phyloP scores from a whole-genome alignment of 257 asterid species.

The Solanum appendiculatum region DNA sequence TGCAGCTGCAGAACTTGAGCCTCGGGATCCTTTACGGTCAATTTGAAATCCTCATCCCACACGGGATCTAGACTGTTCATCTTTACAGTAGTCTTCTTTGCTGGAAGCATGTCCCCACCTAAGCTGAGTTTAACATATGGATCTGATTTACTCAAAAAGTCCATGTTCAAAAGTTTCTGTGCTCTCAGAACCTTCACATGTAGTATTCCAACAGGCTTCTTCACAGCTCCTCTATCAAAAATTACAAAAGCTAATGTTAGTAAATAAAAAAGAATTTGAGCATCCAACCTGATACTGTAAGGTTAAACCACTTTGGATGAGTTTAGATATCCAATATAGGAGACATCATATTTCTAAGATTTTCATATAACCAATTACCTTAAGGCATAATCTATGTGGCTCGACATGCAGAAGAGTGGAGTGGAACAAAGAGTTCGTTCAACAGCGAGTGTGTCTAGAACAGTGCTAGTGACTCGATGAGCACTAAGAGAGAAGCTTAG shows the following conservation, averaged over 20 bases:
- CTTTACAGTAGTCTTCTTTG: constrained; percentile 57
- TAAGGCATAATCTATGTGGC: background rate
- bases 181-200: constrained; percentile 71
- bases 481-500: background rate
- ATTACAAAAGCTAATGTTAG: background rate
- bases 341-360: background rate
- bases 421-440: background rate
- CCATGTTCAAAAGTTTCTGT: constrained; percentile 48
- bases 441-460: background rate
- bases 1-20: constrained; percentile 52
- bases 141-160: constrained; percentile 56
- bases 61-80: constrained; percentile 65
- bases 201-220: constrained; percentile 82
- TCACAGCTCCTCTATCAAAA: constrained; percentile 46
- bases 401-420: background rate
- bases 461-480: background rate
- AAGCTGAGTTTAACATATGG: constrained; percentile 79
- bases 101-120: constrained; percentile 46
- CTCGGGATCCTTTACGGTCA: constrained; percentile 62
- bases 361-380: background rate
- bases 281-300: background rate
- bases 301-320: background rate
- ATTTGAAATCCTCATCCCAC: constrained; percentile 75
- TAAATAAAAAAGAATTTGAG: background rate
- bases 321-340: background rate